Base-by-base conservation (phyloP, 1,284 basidiomycete species). In the Rhizoctonia solani region DNA sequence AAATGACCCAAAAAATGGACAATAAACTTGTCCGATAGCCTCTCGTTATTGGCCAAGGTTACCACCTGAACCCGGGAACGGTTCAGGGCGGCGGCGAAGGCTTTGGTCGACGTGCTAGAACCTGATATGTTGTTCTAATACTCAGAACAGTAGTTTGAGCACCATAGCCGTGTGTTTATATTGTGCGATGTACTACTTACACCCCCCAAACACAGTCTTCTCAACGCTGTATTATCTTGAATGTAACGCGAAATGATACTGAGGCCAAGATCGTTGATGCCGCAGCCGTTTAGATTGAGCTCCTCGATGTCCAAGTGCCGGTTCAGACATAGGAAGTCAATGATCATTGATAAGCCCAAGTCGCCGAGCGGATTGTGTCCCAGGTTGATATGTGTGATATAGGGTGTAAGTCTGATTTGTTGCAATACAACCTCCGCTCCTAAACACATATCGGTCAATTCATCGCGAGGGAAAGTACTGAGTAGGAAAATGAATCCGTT, bases 281-380 rank as follows among this genome's bases (percentile, higher is more conserved):
- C 70, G 72, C 85, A 86, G 9, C 79, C 77, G 67, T 85, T 86
- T 66, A 89, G 74, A 71, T 77, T 80, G 47, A 89, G 85, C 69
- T 87, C 83, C 1, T 76, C 72, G 67, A 89, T 79, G 56, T 75
- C 76, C 72, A 86, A 79, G 65, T 76, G 78, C 54, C 77, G 76
- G 6, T 77, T 71, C 14, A 76, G 70, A 3, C 85, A 75, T 6
- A 89, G 79, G 71, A 83, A 88, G 30, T 76, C 75, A 73, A 88
- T 87, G 5, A 89, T 75, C 8, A 77, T 75, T 29, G 78, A 77
- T 70, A 82, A 80, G n/a, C 87, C 88, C 16, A 83, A 81, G 72
- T 87, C 83, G 2, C 82, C 81, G 2, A 89, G 80, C 13, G 78
- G 70, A 71, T 87, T 89, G 69, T 87, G 82, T 6, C 83, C 82